Base-by-base conservation (phyloP, 306 rosid species). In the Adenanthera pavonina region DNA sequence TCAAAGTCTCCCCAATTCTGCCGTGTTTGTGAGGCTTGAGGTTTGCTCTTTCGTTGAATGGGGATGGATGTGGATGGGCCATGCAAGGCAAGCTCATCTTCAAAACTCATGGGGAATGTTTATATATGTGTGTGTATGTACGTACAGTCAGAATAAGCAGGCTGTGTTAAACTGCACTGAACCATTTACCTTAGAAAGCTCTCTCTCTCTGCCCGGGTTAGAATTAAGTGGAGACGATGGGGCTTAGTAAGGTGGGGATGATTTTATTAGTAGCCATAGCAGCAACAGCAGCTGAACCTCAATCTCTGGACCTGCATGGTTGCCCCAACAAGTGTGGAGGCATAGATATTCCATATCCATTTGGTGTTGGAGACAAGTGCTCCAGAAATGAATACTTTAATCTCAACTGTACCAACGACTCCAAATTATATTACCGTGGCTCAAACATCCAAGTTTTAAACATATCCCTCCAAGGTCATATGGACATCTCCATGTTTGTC, bases 271-370 rank as follows among this genome's bases (percentile, higher is more conserved):
- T n/a, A 54, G 61, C 61, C 61, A 54, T 54, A 16, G 64, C 56
- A 0, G 38, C 34, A 11, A 13, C 52, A 17, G 17, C 53, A 35
- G 53, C 6, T 1, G 20, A 51, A 41, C 17, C 64, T n/a, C 41
- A 5, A 17, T 17, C 30, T 25, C 30, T 34, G 49, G 72, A 80
- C 25, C 19, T 16, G 34, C 48, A 64, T 16, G 78, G 36, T 10
- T 80, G 88, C 68, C 48, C 7, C 9, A 41, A 34, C 13, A n/a
- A 40, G 2, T 86, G 89, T 25, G 90, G 87, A 6, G 25, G 48
- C 0, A 5, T 89, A 0, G 46, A 41, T 1, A 86, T 89, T 51
- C 90, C 89, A n/a, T 89, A 84, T 60, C 92, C 89, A 3, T 89
- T 84, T 38, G 89, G 92, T 3, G 35, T 68, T 5, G 65, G 65